A percentile compares a stretch with the other conserved stretches of the same genome.
These are phyloP conservation scores for Rhizoclosmatium globosum DNA, from an alignment of 192 early-diverging fungal species.

Conservation along the genomic window DNA sequence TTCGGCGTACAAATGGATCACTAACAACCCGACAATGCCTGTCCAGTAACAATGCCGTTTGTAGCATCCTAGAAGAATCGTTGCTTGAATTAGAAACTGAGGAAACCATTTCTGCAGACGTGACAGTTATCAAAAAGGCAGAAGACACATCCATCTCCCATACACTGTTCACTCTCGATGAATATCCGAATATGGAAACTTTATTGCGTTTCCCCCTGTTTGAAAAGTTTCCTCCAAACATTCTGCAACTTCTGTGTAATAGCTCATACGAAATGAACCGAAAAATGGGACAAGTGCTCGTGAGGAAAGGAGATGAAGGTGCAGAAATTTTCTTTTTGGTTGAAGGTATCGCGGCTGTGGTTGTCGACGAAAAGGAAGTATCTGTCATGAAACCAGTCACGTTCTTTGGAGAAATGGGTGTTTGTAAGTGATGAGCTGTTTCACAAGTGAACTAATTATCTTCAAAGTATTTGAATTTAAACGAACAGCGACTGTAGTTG, in stretches of 20 bases:
- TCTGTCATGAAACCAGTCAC: conserved; percentile 22
- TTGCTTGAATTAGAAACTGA: not conserved
- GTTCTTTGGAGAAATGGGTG: conserved; percentile 54
- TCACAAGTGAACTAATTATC: not conserved
- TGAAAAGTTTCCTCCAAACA: conserved; percentile 41
- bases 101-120: not conserved
- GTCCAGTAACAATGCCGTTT: too few species aligned
- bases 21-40: too few species aligned
- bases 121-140: not conserved
- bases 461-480: conserved; percentile 29
- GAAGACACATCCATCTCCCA: not conserved
- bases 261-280: conserved; percentile 41
- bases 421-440: conserved; percentile 39
- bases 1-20: too few species aligned
- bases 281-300: conserved; percentile 41
- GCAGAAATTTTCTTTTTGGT: conserved; percentile 53
- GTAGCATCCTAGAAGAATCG: too few species aligned
- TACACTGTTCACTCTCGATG: not conserved
- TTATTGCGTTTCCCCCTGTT: conserved; percentile 51
- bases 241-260: conserved; percentile 34
- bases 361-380: conserved; percentile 21
- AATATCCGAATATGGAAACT: conserved; percentile 25
- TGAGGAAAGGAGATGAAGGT: conserved; percentile 50
- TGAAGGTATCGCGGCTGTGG: conserved; percentile 46
- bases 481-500: conserved; percentile 47